Evolutionary conservation across 1,139 yeast species (phyloP).

Genomic region (Pichia terricola): DNA sequence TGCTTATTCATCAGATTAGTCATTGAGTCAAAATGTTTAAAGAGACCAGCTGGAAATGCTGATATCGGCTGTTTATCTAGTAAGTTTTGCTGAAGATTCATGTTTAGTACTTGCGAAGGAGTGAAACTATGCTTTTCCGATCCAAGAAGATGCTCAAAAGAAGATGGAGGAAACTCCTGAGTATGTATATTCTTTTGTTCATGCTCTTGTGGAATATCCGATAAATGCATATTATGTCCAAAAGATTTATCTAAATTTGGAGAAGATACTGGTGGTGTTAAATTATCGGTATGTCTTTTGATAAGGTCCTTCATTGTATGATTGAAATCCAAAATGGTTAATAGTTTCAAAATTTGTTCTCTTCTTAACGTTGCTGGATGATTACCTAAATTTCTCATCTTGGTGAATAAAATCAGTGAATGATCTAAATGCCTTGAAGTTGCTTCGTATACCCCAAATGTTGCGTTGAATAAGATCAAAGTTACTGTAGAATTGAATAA

Average conservation of each 20-base stretch:
- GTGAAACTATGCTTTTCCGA: background rate
- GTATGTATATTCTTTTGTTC: background rate
- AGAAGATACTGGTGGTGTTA: slow-evolving; percentile 21
- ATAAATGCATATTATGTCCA: slow-evolving; percentile 6
- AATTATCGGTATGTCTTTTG: slow-evolving; percentile 47
- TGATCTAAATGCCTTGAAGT: slow-evolving; percentile 66
- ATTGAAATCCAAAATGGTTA: slow-evolving; percentile 58
- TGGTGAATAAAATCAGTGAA: slow-evolving; percentile 59
- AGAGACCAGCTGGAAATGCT: background rate
- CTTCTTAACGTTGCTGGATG: slow-evolving; percentile 70
- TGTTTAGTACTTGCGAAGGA: background rate
- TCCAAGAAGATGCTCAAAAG: background rate
- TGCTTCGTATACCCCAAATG: slow-evolving; percentile 76
- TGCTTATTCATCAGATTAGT: background rate
- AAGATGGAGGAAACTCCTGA: background rate
- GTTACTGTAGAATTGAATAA: slow-evolving; percentile 76
- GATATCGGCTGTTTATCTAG: background rate
- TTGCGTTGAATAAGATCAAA: slow-evolving; percentile 62
- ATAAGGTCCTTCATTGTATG: slow-evolving; percentile 52
- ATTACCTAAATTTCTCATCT: slow-evolving; percentile 68
- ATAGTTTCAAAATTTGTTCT: slow-evolving; percentile 58
- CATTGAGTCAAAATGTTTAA: background rate
- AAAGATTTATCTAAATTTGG: slow-evolving; percentile 10
- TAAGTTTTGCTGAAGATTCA: background rate
- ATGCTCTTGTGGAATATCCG: background rate